Evolutionary conservation across 2,329 filamentous ascomycete genomes (phyloP), one percentile per base, ranked within the genome.

Genomic region (Cladosporium sp.): DNA sequence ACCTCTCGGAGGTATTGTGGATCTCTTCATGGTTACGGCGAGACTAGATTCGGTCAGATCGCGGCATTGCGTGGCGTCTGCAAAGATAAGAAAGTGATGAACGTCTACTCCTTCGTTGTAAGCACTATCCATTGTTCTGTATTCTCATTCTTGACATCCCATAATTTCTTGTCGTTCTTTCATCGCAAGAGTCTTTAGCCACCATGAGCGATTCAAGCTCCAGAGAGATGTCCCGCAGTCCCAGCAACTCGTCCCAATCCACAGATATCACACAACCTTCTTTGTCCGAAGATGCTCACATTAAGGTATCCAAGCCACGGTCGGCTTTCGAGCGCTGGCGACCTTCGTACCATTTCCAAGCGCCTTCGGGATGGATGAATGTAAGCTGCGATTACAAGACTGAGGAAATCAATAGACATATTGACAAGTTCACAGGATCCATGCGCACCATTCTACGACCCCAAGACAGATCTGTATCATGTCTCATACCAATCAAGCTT

Each of bases 311-410:
- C 39, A 20, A 24, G 4, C n/a, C 54, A 17, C 24, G 24, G 45
- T 35, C 54, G 13, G 54, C 44, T 15, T 62, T 62, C 56, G 19
- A 35, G 25, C 52, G 61, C 59, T 66, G 64, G 64, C 58, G 65
- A 13, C 65, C 65, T 37, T 64, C 63, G 1, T 76, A 70, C 58
- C 75, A 77, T 58, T 53, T 76, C 4, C 66, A 66, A 22, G 69
- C 74, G 1, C 69, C 71, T 7, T 57, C 51, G 32, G 72, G 73
- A 19, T 78, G 75, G 75, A 67, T 77, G 63, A 78, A 78, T 50
- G 52, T 55, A 47, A 39, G 52, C 12, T 10, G 13, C 28, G 3
- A 22, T 1, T 10, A 13, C 8, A 2, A 12, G 8, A 5, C 5
- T 19, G 36, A 19, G 3, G 5, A 7, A 15, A 24, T 24, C 12